Conservation (phyloP, 495 filamentous ascomycete genomes). For the Neurospora discreta region DNA sequence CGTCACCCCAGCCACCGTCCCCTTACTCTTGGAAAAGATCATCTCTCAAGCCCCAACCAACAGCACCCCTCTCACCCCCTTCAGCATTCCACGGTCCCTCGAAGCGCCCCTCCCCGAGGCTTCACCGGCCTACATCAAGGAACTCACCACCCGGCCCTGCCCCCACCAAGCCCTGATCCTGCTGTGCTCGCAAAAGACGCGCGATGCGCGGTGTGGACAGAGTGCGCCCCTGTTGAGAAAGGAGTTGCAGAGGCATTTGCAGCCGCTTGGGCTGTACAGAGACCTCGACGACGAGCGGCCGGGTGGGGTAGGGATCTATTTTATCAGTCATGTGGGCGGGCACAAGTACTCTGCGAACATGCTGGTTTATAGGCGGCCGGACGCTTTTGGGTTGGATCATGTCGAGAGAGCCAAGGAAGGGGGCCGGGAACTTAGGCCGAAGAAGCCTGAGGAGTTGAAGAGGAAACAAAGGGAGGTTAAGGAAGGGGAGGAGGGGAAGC, state of each 20-base stretch:
- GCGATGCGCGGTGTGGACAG: slow-evolving; percentile 91
- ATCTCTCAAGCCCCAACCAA: slow-evolving; percentile 67
- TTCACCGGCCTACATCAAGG: slow-evolving; percentile 13
- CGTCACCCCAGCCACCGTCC: slow-evolving; percentile 65
- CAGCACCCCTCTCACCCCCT: slow-evolving; percentile 50
- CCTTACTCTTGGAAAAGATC: slow-evolving; percentile 58
- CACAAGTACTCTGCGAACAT: slow-evolving; percentile 92
- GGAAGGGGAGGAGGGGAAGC: neutral
- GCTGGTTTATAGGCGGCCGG: slow-evolving; percentile 68
- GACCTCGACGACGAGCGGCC: slow-evolving; percentile 78
- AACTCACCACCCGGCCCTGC: slow-evolving; percentile 55
- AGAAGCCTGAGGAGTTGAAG: slow-evolving; percentile 4
- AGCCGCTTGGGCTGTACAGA: slow-evolving; percentile 70
- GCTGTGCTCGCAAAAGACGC: slow-evolving; percentile 83
- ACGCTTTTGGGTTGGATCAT: slow-evolving; percentile 45
- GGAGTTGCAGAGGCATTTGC: slow-evolving; percentile 84
- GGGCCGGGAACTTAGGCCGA: slow-evolving; percentile 11
- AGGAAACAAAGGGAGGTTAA: neutral
- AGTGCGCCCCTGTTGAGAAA: slow-evolving; percentile 74
- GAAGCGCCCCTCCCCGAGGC: slow-evolving; percentile 45
- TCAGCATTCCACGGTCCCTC: slow-evolving; percentile 22
- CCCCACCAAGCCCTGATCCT: slow-evolving; percentile 82
- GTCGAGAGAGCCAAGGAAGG: slow-evolving; percentile 26
- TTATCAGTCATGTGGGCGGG: slow-evolving; percentile 90
- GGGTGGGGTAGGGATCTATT: slow-evolving; percentile 88